Conservation (phyloP, 345 rosid species). For the Eutrema yunnanense region DNA sequence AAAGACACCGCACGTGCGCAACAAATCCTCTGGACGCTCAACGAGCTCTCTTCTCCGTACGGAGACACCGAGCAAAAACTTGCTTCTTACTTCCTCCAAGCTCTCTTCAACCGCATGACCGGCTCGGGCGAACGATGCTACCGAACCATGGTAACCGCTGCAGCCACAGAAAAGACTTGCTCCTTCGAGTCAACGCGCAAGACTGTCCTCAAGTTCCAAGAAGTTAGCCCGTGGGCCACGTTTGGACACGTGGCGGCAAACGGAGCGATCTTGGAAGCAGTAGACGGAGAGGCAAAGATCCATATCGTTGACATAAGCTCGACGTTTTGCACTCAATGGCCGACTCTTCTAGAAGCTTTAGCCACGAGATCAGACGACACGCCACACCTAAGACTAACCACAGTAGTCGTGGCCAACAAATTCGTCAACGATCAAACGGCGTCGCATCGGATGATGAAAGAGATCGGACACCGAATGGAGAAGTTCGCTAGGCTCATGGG, state of each 20-base stretch:
- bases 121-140: constrained; percentile 67
- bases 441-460: constrained; percentile 74
- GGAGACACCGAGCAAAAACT: constrained; percentile 90
- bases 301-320: constrained; percentile 89
- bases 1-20: constrained; percentile 58
- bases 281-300: constrained; percentile 69
- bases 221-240: constrained; percentile 95
- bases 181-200: constrained; percentile 80
- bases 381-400: constrained; percentile 73
- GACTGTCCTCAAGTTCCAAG: constrained; percentile 80
- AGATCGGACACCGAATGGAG: constrained; percentile 84
- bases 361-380: constrained; percentile 93
- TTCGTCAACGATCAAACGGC: constrained; percentile 30
- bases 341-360: constrained; percentile 90
- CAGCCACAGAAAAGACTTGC: constrained; percentile 56
- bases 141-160: constrained; percentile 49
- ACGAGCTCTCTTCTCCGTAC: constrained; percentile 78
- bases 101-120: constrained; percentile 80
- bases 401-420: constrained; percentile 42
- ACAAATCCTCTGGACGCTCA: constrained; percentile 91
- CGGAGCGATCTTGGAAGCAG: constrained; percentile 90
- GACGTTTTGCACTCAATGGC: constrained; percentile 97
- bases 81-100: constrained; percentile 81
- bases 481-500: constrained; percentile 98
- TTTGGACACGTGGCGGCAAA: constrained; percentile 95